Evolutionary conservation across 73 alveolate species (phyloP), one percentile per base, ranked within the genome.

Genomic region (Paramecium caudatum): DNA sequence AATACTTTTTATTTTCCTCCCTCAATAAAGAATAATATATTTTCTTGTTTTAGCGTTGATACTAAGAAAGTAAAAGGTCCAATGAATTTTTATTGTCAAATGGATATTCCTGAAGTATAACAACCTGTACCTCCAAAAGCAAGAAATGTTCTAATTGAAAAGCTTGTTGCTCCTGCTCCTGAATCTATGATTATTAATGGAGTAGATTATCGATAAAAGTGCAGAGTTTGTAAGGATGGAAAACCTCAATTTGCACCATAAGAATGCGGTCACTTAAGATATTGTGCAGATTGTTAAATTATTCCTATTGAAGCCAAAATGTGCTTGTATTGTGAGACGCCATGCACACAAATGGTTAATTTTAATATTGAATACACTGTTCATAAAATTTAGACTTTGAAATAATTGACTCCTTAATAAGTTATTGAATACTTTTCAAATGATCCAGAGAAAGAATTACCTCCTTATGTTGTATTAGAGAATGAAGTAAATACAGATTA

Each of bases 261-360:
- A 27, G 16, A 55, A 10, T 55, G 80, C 30, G 80, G 80, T 12
- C 80, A 55, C 30, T 25, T 55, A 55, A 55, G 80, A 55, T 55
- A 55, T 55, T 55, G 80, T 10, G n/a, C 8, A 12, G 80, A 55
- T 19, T 55, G 80, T 21, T 27, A 55, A 55, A 43, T 27, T 55
- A 55, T 55, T 8, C 30, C 46, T 55, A 55, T 23, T 2, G 80
- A 55, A 55, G 41, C 80, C 9, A 55, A 55, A 55, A 7, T 10
- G 43, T 55, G 80, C 80, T 23, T 55, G 30, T 55, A 55, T 6
- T 55, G 80, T 5, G 80, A 55, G 9, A 23, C 8, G 4, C 41
- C 45, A 12, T 19, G 80, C 23, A 9, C 2, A 4, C 23, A 9
- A 13, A 23, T 9, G 23, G 23, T 27, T 27, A 55, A 43, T 55